Evolutionary conservation across 176 grass and related monocot genomes (phyloP).

Genomic region (Musa troglodytarum): DNA sequence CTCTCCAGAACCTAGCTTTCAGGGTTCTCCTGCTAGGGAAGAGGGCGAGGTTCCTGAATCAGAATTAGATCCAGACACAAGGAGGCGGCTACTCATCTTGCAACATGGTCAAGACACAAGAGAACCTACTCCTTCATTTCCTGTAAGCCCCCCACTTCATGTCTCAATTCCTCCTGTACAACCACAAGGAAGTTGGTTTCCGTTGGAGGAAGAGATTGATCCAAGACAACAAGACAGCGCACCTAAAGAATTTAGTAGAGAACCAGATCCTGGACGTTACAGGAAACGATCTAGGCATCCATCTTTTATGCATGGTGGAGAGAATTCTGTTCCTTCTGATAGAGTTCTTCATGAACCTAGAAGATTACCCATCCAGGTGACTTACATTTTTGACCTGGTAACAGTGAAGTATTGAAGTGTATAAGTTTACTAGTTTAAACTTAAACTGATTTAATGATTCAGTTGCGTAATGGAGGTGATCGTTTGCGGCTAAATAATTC

Average conservation of each 20-base stretch:
- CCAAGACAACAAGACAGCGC: conserved; percentile 29
- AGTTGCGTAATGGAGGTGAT: conserved; percentile 44
- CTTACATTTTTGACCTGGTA: neutral
- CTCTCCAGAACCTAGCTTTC: conserved; percentile 30
- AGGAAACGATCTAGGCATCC: conserved; percentile 36
- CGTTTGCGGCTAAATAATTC: conserved; percentile 30
- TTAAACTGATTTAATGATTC: conserved; percentile 26
- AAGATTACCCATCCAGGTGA: conserved; percentile 58
- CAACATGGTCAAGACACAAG: conserved; percentile 87
- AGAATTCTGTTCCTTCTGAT: conserved; percentile 44
- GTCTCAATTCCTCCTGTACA: conserved; percentile 45
- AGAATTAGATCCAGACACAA: conserved; percentile 83
- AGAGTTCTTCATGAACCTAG: conserved; percentile 38
- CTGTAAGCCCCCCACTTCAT: conserved; percentile 29
- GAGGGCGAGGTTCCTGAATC: conserved; percentile 83
- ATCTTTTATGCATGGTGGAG: conserved; percentile 28
- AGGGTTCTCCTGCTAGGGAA: conserved; percentile 79
- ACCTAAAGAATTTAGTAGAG: conserved; percentile 33
- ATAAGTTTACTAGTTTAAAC: conserved; percentile 2
- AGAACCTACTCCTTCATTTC: conserved; percentile 39
- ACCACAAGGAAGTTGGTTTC: conserved; percentile 42
- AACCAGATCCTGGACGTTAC: conserved; percentile 28
- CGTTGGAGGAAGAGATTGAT: conserved; percentile 38
- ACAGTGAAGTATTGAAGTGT: neutral
- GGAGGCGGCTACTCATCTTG: conserved; percentile 87